Conservation (phyloP, 306 rosid genomes). For the Vicia villosa region DNA sequence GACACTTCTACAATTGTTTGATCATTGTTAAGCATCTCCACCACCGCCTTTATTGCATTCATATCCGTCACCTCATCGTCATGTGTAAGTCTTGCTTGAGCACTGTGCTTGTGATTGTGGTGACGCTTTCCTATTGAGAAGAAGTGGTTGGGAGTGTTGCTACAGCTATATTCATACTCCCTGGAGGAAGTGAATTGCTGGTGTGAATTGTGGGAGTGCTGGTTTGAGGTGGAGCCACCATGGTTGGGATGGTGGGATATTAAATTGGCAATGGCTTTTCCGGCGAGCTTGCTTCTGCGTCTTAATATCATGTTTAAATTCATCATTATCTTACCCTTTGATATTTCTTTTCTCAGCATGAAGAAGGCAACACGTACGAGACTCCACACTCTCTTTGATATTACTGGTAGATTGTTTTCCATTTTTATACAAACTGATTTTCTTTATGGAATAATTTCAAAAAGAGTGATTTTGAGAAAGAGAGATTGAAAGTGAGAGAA, state of each 20-base stretch:
- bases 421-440: conserved; percentile 8
- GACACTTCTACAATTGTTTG: conserved; percentile 34
- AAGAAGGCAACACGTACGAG: background rate
- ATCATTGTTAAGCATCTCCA: conserved; percentile 52
- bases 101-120: conserved; percentile 23
- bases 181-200: conserved; percentile 17
- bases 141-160: conserved; percentile 66
- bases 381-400: conserved; percentile 49
- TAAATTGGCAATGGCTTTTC: conserved; percentile 75
- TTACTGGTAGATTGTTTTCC: conserved; percentile 49
- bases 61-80: conserved; percentile 57
- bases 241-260: conserved; percentile 58
- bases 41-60: conserved; percentile 41
- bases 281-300: conserved; percentile 81
- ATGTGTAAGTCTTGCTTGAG: conserved; percentile 54
- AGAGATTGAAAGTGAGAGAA: too few species aligned
- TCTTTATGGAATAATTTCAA: too few species aligned
- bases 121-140: conserved; percentile 53
- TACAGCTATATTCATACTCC: conserved; percentile 94
- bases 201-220: background rate
- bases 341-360: background rate
- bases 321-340: conserved; percentile 36
- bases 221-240: conserved; percentile 32
- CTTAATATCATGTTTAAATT: conserved; percentile 73
- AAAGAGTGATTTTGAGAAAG: background rate